These are phyloP conservation scores for Erodium chrysanthum DNA, from an alignment of 441 rosid genomes.

Conservation along the genomic window DNA sequence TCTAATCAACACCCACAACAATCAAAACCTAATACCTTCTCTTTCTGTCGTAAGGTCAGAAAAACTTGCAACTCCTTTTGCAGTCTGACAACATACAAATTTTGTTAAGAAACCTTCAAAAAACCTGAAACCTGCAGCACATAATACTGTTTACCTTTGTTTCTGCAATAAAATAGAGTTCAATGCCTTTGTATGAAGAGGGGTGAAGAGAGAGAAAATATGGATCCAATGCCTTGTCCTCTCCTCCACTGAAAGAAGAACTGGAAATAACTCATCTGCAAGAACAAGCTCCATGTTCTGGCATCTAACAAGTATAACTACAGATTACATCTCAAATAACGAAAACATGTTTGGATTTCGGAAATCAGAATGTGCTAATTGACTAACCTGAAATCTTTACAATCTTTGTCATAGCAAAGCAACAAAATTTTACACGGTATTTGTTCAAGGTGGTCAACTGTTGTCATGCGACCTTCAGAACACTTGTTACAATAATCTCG, in stretches of 20 bases:
- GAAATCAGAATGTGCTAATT: conserved; percentile 18
- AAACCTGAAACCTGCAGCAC: conserved; percentile 17
- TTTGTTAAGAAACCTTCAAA: conserved; percentile 15
- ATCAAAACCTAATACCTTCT: conserved; percentile 41
- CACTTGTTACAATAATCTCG: conserved; percentile 71
- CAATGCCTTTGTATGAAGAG: conserved; percentile 63
- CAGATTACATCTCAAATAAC: conserved; percentile 9
- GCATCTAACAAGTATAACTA: conserved; percentile 36
- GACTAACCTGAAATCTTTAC: conserved; percentile 65
- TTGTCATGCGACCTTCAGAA: conserved; percentile 50
- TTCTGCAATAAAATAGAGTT: conserved; percentile 62
- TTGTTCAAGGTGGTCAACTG: conserved; percentile 55
- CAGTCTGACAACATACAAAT: conserved; percentile 45
- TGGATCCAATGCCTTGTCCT: conserved; percentile 72
- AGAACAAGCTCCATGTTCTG: conserved; percentile 72
- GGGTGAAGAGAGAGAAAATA: conserved; percentile 58
- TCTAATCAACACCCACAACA: no score
- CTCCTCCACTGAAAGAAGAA: conserved; percentile 51
- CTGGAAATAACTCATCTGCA: conserved; percentile 66
- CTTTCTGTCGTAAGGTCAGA: conserved; percentile 50
- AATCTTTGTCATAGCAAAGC: conserved; percentile 77
- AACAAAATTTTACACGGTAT: conserved; percentile 73
- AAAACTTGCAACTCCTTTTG: conserved; percentile 59
- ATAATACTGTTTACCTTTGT: conserved; percentile 42
- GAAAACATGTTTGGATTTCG: neutral